These are phyloP conservation scores for Penicillium sp. DNA, from an alignment of 2,329 filamentous ascomycete genomes.

Conservation along the genomic window DNA sequence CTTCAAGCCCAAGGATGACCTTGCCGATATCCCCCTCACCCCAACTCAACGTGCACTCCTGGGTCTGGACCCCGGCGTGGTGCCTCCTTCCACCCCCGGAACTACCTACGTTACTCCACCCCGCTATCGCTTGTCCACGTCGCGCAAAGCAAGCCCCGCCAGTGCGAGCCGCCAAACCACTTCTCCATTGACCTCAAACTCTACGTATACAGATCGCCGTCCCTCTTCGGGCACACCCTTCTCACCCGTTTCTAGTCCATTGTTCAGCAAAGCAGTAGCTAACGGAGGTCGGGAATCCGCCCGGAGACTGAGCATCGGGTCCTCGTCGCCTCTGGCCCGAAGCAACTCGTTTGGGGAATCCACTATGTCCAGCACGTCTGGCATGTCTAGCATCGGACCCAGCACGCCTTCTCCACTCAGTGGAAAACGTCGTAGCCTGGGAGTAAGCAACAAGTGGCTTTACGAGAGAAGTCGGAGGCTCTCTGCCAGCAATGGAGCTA, in stretches of 20 bases:
- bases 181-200: constrained; percentile 45
- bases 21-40: constrained; percentile 88
- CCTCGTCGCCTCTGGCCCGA: constrained; percentile 49
- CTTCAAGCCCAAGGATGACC: constrained; percentile 70
- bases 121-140: constrained; percentile 76
- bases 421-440: constrained; percentile 71
- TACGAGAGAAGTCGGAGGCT: constrained; percentile 72
- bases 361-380: constrained; percentile 44
- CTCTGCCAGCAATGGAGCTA: constrained; percentile 43
- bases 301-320: constrained; percentile 58
- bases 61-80: constrained; percentile 73
- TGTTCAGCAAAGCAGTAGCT: constrained; percentile 70
- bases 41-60: constrained; percentile 84
- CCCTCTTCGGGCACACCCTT: constrained; percentile 55
- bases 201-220: constrained; percentile 39
- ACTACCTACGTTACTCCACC: constrained; percentile 83
- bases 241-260: constrained; percentile 57
- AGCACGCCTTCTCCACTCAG: constrained; percentile 69
- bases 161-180: constrained; percentile 37
- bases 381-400: constrained; percentile 56
- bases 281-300: constrained; percentile 41
- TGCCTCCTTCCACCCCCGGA: constrained; percentile 64
- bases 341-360: constrained; percentile 47
- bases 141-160: constrained; percentile 45
- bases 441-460: constrained; percentile 90